Base-by-base conservation (phyloP, 2,329 filamentous ascomycete genomes). In the Ophidiomyces ophidiicola region DNA sequence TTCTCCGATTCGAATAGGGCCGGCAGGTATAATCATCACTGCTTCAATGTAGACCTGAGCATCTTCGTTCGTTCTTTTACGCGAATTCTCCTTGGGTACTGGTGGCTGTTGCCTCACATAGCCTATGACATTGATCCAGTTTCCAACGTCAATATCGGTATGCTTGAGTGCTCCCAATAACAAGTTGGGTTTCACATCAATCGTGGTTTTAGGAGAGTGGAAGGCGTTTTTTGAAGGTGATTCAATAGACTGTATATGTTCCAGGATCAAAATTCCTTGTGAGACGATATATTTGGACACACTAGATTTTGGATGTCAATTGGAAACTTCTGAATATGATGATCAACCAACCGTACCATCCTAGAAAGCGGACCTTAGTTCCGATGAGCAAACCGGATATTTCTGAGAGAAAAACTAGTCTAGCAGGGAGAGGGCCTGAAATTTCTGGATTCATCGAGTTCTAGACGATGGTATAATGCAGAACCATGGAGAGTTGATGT, bases 341-440 rank as follows among this genome's bases (percentile, higher is more conserved):
- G 10, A 38, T 28, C 3, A 14, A 11, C 19, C 10, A 36, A 23
- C 63, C 76, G 64, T 70, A 94, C 88, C 87, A 94, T 60, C 85
- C 87, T 36, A 96, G 63, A 59, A 96, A 93, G 45, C 88, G 79
- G 44, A 94, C 80, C 63, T 96, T 96, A n/a, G 76, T 73, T 28
- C 74, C 73, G 10, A 64, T 47, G n/a, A 63, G 54, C 34, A 65
- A 64, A 36, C 55, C 53, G 3, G 70, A 63, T 10, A 87, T 62
- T 41, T 72, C 65, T 10, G 72, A 74, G 39, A 88, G 67, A 44
- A 85, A 75, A 44, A 78, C 75, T 28, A 78, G 65, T 43, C 63
- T 67, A 15, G 78, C 79, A 5, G 84, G 72, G 21, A 74, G 63
- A 19, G 82, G 81, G 6, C 71, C 74, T 45, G 56, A 60, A 53